Evolutionary conservation across 2,329 filamentous ascomycete species (phyloP).

Genomic region (Colletotrichum lentis): DNA sequence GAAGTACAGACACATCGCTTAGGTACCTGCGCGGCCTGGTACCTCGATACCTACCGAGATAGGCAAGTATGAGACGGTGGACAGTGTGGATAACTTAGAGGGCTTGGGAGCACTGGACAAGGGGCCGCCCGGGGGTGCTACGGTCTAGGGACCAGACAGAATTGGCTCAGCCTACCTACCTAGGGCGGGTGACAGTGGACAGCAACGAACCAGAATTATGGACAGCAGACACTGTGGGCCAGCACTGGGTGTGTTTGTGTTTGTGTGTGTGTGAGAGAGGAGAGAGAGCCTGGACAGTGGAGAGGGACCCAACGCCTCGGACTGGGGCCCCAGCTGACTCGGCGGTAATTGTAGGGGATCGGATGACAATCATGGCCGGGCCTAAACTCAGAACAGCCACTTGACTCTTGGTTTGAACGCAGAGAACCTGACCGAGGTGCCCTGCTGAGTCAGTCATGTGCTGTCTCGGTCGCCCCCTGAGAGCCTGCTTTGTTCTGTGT

Average conservation of each 20-base stretch:
- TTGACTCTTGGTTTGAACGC: neutral
- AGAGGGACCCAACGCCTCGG: conserved; percentile 35
- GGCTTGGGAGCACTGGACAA: neutral
- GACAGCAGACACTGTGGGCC: neutral
- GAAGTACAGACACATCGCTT: neutral
- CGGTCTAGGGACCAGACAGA: neutral
- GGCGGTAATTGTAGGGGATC: conserved; percentile 30
- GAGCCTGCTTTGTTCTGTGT: neutral
- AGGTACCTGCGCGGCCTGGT: too few relatives aligned
- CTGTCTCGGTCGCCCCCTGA: neutral
- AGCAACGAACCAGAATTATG: neutral
- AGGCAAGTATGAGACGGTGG: neutral
- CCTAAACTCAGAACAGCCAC: conserved; percentile 17
- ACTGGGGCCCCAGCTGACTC: conserved; percentile 37
- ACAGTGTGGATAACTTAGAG: conserved; percentile 10
- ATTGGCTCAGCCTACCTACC: conserved; percentile 7
- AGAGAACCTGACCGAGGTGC: neutral
- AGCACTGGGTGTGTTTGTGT: conserved; percentile 10
- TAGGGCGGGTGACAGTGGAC: neutral
- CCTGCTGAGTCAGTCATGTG: conserved; percentile 1
- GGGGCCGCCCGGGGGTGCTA: conserved; percentile 2
- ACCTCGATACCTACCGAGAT: too few relatives aligned
- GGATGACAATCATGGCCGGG: conserved; percentile 24
- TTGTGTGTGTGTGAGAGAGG: neutral
- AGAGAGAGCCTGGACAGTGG: too few relatives aligned